Conservation (phyloP, 164 flowering plant genomes). For the Protea cynaroides region DNA sequence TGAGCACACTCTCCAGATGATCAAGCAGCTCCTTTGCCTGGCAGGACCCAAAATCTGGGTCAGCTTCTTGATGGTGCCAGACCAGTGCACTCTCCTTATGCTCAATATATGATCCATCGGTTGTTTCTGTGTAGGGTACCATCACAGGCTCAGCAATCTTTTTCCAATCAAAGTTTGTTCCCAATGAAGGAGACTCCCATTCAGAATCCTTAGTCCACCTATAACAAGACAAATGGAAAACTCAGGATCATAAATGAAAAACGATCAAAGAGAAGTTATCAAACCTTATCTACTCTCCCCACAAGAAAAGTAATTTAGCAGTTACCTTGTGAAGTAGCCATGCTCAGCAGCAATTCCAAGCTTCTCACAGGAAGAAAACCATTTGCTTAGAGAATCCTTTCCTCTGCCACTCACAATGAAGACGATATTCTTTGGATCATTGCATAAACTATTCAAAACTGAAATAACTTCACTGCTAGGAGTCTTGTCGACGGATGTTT, state of each 20-base stretch:
- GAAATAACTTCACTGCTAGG: not conserved
- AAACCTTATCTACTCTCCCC: not conserved
- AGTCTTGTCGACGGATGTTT: not conserved
- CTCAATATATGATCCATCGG: not conserved
- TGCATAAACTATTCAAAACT: not conserved
- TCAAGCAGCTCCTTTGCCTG: constrained; percentile 5
- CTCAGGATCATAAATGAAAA: not conserved
- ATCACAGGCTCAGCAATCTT: constrained; percentile 1
- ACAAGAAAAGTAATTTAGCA: not conserved
- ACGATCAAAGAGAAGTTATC: not conserved
- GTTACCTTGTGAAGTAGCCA: constrained; percentile 2
- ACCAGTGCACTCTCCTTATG: constrained; percentile 1
- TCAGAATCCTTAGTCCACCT: not conserved
- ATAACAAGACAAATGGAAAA: not conserved
- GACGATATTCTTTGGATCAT: not conserved
- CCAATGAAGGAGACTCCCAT: not conserved
- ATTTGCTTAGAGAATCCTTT: not conserved
- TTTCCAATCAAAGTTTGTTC: not conserved
- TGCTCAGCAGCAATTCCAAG: not conserved
- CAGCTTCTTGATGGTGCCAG: constrained; percentile 3
- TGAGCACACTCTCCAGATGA: not conserved
- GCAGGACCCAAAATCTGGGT: constrained; percentile 3
- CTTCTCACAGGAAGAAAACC: not conserved
- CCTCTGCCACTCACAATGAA: constrained; percentile 3
- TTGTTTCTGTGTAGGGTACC: not conserved